These are phyloP conservation scores for Glycyrrhiza uralensis DNA, from an alignment of 306 rosid species.

Conservation along the genomic window DNA sequence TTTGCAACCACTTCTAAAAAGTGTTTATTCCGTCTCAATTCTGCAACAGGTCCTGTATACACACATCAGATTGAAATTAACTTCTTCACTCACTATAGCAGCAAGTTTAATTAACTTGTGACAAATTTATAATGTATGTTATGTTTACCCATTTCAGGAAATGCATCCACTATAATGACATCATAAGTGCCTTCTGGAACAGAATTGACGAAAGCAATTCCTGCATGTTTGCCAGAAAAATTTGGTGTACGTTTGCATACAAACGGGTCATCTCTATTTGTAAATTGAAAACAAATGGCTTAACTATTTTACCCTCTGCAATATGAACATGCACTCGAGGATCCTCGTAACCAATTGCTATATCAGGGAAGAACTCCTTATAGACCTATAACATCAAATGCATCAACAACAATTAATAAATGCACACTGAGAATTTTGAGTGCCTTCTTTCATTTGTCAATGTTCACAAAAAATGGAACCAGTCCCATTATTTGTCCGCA, in stretches of 20 bases:
- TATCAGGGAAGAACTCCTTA: constrained; percentile 33
- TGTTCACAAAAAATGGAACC: too few species aligned
- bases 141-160: constrained; percentile 35
- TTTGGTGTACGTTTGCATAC: neutral
- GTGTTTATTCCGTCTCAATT: constrained; percentile 1
- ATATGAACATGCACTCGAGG: constrained; percentile 37
- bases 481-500: too few species aligned
- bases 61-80: neutral
- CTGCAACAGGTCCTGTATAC: constrained; percentile 28
- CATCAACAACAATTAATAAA: too few species aligned
- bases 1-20: constrained; percentile 27
- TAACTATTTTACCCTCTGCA: constrained; percentile 17
- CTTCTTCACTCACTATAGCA: neutral
- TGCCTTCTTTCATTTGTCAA: too few species aligned
- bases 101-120: neutral
- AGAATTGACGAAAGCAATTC: constrained; percentile 36
- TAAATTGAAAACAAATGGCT: neutral
- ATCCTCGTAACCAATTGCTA: constrained; percentile 32
- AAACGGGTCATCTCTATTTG: neutral
- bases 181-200: constrained; percentile 43
- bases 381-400: constrained; percentile 22
- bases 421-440: too few species aligned
- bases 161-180: constrained; percentile 47
- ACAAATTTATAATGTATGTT: neutral
- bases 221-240: constrained; percentile 1